Conservation (phyloP, 805 yeast species). For the Candida pseudofarinosa region DNA sequence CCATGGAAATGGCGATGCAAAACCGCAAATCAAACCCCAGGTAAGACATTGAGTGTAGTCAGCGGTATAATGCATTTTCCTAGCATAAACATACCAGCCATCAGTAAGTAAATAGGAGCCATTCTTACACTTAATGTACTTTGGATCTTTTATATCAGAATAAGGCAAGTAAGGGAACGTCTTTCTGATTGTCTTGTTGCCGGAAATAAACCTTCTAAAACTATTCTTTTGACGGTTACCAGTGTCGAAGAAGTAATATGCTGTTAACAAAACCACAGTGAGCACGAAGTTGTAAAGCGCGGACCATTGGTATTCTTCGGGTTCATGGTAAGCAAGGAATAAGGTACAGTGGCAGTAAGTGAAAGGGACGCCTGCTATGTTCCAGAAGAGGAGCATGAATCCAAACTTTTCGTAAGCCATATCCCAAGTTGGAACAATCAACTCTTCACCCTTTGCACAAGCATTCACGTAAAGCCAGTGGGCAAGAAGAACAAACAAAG, state of each 20-base stretch:
- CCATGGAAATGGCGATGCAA: constrained; percentile 87
- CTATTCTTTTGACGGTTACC: constrained; percentile 93
- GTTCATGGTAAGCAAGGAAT: constrained; percentile 77
- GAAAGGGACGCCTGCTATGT: constrained; percentile 98
- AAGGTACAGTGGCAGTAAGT: constrained; percentile 94
- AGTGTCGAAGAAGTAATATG: constrained; percentile 93
- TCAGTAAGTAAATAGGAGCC: constrained; percentile 85
- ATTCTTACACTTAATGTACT: constrained; percentile 75
- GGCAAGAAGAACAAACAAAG: constrained; percentile 67
- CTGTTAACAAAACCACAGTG: constrained; percentile 53
- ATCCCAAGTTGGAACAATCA: constrained; percentile 98
- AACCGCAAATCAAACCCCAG: constrained; percentile 93
- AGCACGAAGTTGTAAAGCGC: constrained; percentile 53
- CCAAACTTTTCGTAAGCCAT: constrained; percentile 99
- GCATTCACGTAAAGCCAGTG: constrained; percentile 96
- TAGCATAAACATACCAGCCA: constrained; percentile 92
- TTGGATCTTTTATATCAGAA: constrained; percentile 78
- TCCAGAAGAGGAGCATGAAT: constrained; percentile 98
- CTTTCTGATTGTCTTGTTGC: constrained; percentile 71
- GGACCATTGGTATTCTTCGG: constrained; percentile 77
- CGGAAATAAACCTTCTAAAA: constrained; percentile 79
- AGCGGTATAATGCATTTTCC: constrained; percentile 93
- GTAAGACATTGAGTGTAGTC: constrained; percentile 83
- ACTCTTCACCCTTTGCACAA: constrained; percentile 95
- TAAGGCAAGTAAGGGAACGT: constrained; percentile 92